Evolutionary conservation across 441 rosid species (phyloP), one percentile per base, ranked within the genome.

Genomic region (Mallotus repandus): DNA sequence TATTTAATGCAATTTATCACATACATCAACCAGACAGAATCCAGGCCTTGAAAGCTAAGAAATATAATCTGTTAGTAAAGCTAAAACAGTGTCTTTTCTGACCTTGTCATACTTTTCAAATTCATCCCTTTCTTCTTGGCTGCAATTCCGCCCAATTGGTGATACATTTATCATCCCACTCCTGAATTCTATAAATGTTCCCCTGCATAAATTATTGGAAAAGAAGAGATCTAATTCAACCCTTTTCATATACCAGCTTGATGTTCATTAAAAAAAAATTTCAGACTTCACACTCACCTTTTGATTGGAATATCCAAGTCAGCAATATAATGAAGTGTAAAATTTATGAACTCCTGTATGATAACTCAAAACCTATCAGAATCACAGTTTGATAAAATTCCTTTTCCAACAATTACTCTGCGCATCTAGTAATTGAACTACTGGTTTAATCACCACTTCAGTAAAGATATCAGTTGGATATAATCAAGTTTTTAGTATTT

Each of bases 61-160:
- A 46, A 60, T 38, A 73, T 9, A 14, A 71, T 62, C 38, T 25
- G 50, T 54, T 69, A 65, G 45, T 45, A 63, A 74, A 45, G 21
- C 25, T 14, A 72, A 62, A 69, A 19, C 7, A 66, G 25, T 16
- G 19, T 25, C 49, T 55, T 72, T 76, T 72, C 74, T 63, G 75
- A 92, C 98, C 97, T 91, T 88, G 85, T 96, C 99, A 78, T 89
- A 96, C 84, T 81, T 91, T 79, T 89, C 99, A 59, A 90, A 96
- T 63, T 96, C 98, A 2, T 88, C 99, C 80, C 99, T 91, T 88
- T 96, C 99, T 85, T 96, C 97, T 81, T 91, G 99, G 88, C 97
- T 96, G 86, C 99, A 96, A 85, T 96, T 96, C 70, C 94, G 89
- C 43, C 99, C 98, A 80, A 96, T 96, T 46, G 99, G 99, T 72